These are phyloP conservation scores for Lactarius hengduanensis DNA, from an alignment of 768 basidiomycete species.

Conservation along the genomic window DNA sequence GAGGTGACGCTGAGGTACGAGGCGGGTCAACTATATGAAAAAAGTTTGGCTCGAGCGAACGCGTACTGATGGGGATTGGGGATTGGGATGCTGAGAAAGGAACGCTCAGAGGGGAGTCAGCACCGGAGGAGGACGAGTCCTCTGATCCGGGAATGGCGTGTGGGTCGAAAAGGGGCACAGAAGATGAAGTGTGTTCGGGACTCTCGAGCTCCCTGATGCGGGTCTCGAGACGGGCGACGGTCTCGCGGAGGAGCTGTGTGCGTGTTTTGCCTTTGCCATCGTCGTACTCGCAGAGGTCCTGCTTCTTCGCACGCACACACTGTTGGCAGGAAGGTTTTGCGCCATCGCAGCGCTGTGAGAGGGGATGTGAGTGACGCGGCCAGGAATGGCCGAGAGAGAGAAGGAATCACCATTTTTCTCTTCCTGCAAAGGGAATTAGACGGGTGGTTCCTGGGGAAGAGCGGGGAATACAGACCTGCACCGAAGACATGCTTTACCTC, in stretches of 20 bases:
- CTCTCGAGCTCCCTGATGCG: slow-evolving; percentile 73
- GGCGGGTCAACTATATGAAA: slow-evolving; percentile 22
- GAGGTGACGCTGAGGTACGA: slow-evolving; percentile 19
- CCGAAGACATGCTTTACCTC: slow-evolving; percentile 30
- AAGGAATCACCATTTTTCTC: slow-evolving; percentile 28
- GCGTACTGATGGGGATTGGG: slow-evolving; percentile 38
- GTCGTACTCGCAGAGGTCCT: slow-evolving; percentile 74
- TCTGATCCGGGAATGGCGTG: slow-evolving; percentile 42
- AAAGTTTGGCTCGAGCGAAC: slow-evolving; percentile 50
- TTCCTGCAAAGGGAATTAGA: slow-evolving; percentile 26
- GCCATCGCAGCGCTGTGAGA: slow-evolving; percentile 69
- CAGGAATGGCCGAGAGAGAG: neutral
- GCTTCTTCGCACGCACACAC: slow-evolving; percentile 74
- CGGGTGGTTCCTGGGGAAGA: neutral
- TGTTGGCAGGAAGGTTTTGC: slow-evolving; percentile 75
- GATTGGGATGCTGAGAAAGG: slow-evolving; percentile 38
- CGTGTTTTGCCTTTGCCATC: slow-evolving; percentile 83
- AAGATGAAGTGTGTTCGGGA: slow-evolving; percentile 65
- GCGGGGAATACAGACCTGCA: slow-evolving; percentile 27
- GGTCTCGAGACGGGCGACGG: slow-evolving; percentile 68
- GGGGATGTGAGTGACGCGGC: neutral
- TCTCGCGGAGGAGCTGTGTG: slow-evolving; percentile 76
- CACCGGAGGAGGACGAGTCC: slow-evolving; percentile 37
- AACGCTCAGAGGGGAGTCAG: slow-evolving; percentile 36
- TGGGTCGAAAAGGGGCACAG: slow-evolving; percentile 71